These are phyloP conservation scores for Xylaria sp. DNA, from an alignment of 2,329 filamentous ascomycete genomes.

Conservation along the genomic window DNA sequence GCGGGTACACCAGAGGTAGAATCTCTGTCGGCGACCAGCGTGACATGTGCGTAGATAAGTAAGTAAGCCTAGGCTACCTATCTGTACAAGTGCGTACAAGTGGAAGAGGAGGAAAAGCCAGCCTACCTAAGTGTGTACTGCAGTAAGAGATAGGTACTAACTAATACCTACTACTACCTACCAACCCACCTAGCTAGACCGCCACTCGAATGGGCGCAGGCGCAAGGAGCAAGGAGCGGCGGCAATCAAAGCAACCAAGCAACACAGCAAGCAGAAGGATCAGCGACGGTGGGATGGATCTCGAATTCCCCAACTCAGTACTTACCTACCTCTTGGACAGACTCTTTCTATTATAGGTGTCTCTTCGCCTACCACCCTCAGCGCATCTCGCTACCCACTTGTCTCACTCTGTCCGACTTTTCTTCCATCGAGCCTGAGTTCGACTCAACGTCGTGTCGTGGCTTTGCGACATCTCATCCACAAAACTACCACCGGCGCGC, in stretches of 20 bases:
- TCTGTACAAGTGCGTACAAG: no score
- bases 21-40: no score
- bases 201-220: neutral
- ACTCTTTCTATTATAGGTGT: constrained; percentile 19
- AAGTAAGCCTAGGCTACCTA: no score
- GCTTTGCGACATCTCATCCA: constrained; percentile 17
- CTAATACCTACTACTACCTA: no score
- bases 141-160: no score
- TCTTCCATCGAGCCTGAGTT: constrained; percentile 19
- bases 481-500: neutral
- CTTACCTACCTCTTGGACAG: no score
- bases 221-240: no score
- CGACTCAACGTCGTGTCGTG: constrained; percentile 4
- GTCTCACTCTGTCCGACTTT: constrained; percentile 25
- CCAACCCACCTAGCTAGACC: constrained; percentile 3
- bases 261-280: neutral
- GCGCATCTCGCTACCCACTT: constrained; percentile 28
- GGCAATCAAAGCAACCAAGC: neutral
- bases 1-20: neutral
- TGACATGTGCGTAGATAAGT: no score
- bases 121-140: no score
- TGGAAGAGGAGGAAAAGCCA: no score
- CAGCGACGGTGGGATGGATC: constrained; percentile 7
- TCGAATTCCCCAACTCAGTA: constrained; percentile 22
- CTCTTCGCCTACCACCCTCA: constrained; percentile 24